Evolutionary conservation across 2,329 filamentous ascomycete genomes (phyloP), one percentile per base, ranked within the genome.

Genomic region (Apiospora kogelbergensis): DNA sequence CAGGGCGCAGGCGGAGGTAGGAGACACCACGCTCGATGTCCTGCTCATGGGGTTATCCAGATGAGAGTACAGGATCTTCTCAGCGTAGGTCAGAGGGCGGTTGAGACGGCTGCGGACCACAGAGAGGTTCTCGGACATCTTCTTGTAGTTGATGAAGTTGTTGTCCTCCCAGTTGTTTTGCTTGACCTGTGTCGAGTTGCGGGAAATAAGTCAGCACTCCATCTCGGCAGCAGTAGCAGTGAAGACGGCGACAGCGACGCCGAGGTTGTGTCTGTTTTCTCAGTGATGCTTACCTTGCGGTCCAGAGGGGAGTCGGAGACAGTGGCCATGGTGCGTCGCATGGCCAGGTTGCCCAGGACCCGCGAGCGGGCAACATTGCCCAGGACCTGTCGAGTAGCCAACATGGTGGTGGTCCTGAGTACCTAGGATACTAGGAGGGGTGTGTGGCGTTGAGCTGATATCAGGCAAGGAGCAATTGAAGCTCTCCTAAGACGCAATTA

Each of bases 131-230:
- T 98, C 95, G 77, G 93, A 94, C 94, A 98, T 98, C 89, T 98
- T 98, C 89, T 93, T 94, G 83, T 99, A 99, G 89, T 98, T 97
- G 88, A 98, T 97, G 88, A 94, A 98, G 89, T 97, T 96, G 83
- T 89, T 90, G 83, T 94, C 92, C 85, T 99, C 96, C 88, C 91
- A 94, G 85, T 94, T 98, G 88, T 95, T 97, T 89, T 98, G 97
- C 83, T 92, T 92, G 82, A 99, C 87, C 87, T 89, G 70, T 72
- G 66, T 11, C 53, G 53, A 57, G 70, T 74, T 72, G 75, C 69
- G 72, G 71, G 71, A 74, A 73, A 65, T 65, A 65, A 60, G 30
- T 65, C 22, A 65, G 63, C 63, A 65, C 37, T 41, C 24, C 20
- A 41, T 42, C 3, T 15, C 7, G 40, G 13, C n/a, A 6, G 24